phyloP scores from a whole-genome alignment of 2,329 filamentous ascomycete species.

The Ceratocystis cacaofunesta region DNA sequence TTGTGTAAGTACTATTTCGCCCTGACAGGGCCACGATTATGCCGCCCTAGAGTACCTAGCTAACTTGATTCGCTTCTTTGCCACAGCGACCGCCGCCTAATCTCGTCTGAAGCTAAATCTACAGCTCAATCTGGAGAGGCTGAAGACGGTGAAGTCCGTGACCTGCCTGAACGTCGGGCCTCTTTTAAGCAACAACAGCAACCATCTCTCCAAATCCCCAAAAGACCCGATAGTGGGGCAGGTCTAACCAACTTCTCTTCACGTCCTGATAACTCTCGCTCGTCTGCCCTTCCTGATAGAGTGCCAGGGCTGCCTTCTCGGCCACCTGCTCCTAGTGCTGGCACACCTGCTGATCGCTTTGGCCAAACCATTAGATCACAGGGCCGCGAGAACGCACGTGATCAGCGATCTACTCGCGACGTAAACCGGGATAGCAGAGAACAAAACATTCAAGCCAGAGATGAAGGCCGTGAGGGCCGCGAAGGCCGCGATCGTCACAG shows the following conservation, averaged over 20 bases:
- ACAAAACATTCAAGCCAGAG: background rate
- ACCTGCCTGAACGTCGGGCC: conserved; percentile 13
- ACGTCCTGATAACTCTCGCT: background rate
- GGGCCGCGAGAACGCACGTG: conserved; percentile 6
- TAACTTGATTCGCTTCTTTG: too few species aligned
- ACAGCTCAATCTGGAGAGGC: conserved; percentile 31
- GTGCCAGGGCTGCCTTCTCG: conserved; percentile 12
- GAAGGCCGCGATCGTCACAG: conserved; percentile 10
- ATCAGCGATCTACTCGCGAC: conserved; percentile 9
- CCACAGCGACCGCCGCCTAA: background rate
- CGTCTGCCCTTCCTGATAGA: background rate
- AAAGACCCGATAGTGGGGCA: conserved; percentile 11
- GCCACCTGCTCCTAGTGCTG: conserved; percentile 18
- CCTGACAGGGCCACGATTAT: too few species aligned
- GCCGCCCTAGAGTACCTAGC: too few species aligned
- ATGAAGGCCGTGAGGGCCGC: background rate
- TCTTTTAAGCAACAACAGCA: conserved; percentile 24
- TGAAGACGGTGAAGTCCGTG: conserved; percentile 54
- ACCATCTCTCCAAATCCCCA: conserved; percentile 9
- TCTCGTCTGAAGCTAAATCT: background rate
- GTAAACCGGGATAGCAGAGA: conserved; percentile 8
- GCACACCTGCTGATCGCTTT: conserved; percentile 10
- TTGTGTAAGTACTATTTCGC: conserved; percentile 18
- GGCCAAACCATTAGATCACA: background rate
- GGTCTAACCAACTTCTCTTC: background rate